Conservation (phyloP, 176 grass and related monocot species). For the Rhynchospora pubera region DNA sequence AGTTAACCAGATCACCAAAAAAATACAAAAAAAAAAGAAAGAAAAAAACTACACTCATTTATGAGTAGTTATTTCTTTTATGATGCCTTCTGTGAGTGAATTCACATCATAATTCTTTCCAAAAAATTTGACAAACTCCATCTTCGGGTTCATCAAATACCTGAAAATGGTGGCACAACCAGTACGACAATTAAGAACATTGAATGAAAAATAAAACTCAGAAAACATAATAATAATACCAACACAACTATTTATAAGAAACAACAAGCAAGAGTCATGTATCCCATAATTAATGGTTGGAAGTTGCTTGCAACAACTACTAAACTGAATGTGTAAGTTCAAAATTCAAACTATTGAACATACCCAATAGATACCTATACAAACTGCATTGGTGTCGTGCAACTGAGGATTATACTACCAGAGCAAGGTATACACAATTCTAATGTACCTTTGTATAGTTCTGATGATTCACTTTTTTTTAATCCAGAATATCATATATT, state of each 20-base stretch:
- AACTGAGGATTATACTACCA: background rate
- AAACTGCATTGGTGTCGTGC: background rate
- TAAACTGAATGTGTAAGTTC: background rate
- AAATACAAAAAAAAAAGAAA: background rate
- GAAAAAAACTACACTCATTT: slow-evolving; percentile 12
- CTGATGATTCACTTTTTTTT: background rate
- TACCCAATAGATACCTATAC: background rate
- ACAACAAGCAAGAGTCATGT: background rate
- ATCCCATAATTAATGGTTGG: background rate
- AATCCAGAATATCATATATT: background rate
- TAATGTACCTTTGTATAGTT: background rate
- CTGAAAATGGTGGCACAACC: slow-evolving; percentile 23
- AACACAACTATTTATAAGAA: background rate
- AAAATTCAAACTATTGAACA: background rate
- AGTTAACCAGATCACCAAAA: background rate
- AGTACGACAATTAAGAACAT: background rate
- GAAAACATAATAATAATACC: background rate
- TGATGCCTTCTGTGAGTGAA: slow-evolving; percentile 53
- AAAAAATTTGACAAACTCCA: slow-evolving; percentile 62
- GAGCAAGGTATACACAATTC: background rate
- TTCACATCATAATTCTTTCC: slow-evolving; percentile 67
- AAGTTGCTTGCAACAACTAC: background rate
- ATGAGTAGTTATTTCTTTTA: slow-evolving; percentile 40
- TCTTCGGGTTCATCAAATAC: slow-evolving; percentile 72
- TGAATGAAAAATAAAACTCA: background rate